phyloP scores from a whole-genome alignment of 2,329 filamentous ascomycete species.

The Bimuria novae-zelandiae region DNA sequence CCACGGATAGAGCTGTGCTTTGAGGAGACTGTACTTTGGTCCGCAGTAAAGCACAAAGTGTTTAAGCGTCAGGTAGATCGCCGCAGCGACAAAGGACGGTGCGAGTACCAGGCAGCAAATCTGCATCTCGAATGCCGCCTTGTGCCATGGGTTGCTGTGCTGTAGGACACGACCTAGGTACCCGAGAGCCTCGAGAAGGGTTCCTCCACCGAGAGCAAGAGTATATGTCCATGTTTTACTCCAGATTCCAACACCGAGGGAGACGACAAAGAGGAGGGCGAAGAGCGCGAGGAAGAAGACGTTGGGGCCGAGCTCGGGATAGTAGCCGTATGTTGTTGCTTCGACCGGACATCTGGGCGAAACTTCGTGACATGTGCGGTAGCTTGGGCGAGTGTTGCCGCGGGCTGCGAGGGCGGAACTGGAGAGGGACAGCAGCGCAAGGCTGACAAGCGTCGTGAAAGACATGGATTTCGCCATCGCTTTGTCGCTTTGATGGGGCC shows the following conservation, averaged over 20 bases:
- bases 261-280: slow-evolving; percentile 51
- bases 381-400: slow-evolving; percentile 1
- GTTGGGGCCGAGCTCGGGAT: slow-evolving; percentile 56
- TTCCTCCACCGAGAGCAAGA: slow-evolving; percentile 52
- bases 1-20: slow-evolving; percentile 54
- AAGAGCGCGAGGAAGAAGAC: slow-evolving; percentile 57
- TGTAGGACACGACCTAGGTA: slow-evolving; percentile 61
- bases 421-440: not conserved
- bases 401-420: slow-evolving; percentile 3
- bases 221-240: slow-evolving; percentile 60
- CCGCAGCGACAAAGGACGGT: slow-evolving; percentile 59
- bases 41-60: slow-evolving; percentile 61
- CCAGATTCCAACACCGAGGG: slow-evolving; percentile 54
- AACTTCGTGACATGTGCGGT: slow-evolving; percentile 2
- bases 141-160: slow-evolving; percentile 56
- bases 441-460: not conserved
- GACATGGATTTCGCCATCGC: not conserved
- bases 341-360: slow-evolving; percentile 48
- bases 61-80: slow-evolving; percentile 59
- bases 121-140: slow-evolving; percentile 54
- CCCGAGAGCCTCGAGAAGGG: slow-evolving; percentile 57
- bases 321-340: slow-evolving; percentile 57
- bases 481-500: not conserved
- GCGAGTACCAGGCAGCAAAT: slow-evolving; percentile 60
- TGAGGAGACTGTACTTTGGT: slow-evolving; percentile 21